phyloP scores from a whole-genome alignment of 805 yeast species.

The Starmerella khaoyaiensis region DNA sequence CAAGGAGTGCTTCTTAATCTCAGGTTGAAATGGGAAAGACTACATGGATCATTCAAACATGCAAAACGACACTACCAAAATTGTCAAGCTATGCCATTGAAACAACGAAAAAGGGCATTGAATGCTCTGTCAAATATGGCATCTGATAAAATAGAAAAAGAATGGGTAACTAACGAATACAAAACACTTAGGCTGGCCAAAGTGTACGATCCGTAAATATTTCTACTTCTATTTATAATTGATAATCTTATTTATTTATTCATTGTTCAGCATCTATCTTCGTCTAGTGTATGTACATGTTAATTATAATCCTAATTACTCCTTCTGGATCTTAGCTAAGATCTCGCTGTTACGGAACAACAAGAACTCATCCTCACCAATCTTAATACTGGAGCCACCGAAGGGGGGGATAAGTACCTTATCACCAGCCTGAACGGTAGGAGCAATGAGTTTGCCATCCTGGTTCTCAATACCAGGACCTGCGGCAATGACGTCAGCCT shows the following conservation, averaged over 20 bases:
- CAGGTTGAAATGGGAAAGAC: slow-evolving; percentile 19
- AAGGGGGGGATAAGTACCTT: slow-evolving; percentile 85
- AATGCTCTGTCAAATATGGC: slow-evolving; percentile 10
- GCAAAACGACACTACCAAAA: slow-evolving; percentile 19
- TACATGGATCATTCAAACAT: slow-evolving; percentile 13
- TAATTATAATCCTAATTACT: not conserved
- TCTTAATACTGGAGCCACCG: slow-evolving; percentile 82
- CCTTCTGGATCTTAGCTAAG: slow-evolving; percentile 75
- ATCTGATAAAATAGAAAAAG: not conserved
- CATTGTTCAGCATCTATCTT: not conserved
- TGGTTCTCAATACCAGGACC: slow-evolving; percentile 84
- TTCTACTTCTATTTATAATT: not conserved
- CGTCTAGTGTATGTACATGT: slow-evolving; percentile 1
- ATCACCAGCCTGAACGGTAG: slow-evolving; percentile 80
- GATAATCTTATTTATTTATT: not conserved
- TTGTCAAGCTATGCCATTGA: slow-evolving; percentile 2
- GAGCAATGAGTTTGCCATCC: slow-evolving; percentile 58
- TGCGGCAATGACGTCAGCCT: slow-evolving; percentile 82
- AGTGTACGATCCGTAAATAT: not conserved
- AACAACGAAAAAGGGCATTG: slow-evolving; percentile 17
- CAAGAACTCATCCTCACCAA: slow-evolving; percentile 60
- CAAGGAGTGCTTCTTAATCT: slow-evolving; percentile 16
- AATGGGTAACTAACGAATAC: slow-evolving; percentile 15
- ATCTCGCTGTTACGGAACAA: slow-evolving; percentile 90
- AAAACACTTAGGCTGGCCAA: too few species aligned